Conservation (phyloP, 345 rosid species). For the Linum lewisii region DNA sequence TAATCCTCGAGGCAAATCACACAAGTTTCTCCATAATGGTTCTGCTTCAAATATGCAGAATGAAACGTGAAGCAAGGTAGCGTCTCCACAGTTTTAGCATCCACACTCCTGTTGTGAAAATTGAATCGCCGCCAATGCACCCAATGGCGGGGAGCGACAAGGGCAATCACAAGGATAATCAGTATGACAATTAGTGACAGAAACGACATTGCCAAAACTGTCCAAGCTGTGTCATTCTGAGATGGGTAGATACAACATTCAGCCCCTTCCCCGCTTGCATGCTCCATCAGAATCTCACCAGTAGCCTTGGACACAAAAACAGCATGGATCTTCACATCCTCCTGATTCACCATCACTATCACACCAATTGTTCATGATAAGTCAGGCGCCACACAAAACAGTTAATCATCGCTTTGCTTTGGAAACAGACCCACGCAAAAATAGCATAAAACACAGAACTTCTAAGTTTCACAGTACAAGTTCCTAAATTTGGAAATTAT, state of each 20-base stretch:
- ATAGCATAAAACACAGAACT: neutral
- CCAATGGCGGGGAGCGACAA: constrained; percentile 41
- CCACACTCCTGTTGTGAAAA: constrained; percentile 17
- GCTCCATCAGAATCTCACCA: constrained; percentile 36
- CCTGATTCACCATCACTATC: constrained; percentile 56
- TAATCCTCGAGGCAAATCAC: constrained; percentile 74
- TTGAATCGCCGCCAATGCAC: constrained; percentile 29
- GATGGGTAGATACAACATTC: constrained; percentile 55
- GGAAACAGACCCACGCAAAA: neutral
- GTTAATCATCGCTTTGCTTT: neutral
- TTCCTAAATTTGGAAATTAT: too few species aligned
- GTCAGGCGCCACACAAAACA: too few species aligned
- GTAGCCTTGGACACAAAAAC: constrained; percentile 48
- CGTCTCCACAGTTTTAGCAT: constrained; percentile 34
- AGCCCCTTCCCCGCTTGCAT: constrained; percentile 31
- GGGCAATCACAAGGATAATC: constrained; percentile 34
- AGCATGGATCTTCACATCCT: constrained; percentile 39
- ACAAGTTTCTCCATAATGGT: constrained; percentile 43
- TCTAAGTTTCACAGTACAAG: too few species aligned
- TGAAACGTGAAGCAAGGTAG: constrained; percentile 43
- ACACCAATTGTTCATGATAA: too few species aligned
- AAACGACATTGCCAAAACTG: constrained; percentile 45
- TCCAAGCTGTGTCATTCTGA: constrained; percentile 37
- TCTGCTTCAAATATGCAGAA: constrained; percentile 21
- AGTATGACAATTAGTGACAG: constrained; percentile 38